phyloP scores from a whole-genome alignment of 495 filamentous ascomycete genomes.

The Lasiosphaeria ovina region DNA sequence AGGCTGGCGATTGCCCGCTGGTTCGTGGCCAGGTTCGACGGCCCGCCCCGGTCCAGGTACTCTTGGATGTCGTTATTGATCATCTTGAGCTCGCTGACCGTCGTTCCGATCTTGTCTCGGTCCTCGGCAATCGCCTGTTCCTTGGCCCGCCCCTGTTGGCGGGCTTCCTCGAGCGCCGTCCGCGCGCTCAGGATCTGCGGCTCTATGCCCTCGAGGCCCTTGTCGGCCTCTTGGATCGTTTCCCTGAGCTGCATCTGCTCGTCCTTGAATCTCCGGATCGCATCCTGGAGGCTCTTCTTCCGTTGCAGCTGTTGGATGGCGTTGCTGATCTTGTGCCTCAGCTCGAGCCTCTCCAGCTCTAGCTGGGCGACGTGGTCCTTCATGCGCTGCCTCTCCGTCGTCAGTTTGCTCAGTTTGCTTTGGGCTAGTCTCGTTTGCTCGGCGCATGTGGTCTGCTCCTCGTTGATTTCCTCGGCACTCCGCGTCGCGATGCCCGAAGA shows the following conservation, averaged over 20 bases:
- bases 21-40: conserved; percentile 64
- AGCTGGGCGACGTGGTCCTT: conserved; percentile 62
- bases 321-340: conserved; percentile 64
- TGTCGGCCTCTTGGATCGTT: conserved; percentile 62
- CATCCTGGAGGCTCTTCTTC: conserved; percentile 62
- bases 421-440: conserved; percentile 66
- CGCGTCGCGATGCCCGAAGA: conserved; percentile 59
- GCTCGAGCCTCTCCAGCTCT: conserved; percentile 69
- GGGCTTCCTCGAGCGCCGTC: conserved; percentile 70
- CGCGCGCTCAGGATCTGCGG: conserved; percentile 75
- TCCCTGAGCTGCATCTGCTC: conserved; percentile 66
- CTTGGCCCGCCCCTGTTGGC: conserved; percentile 64
- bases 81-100: conserved; percentile 70
- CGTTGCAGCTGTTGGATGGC: conserved; percentile 74
- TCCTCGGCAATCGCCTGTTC: conserved; percentile 73
- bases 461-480: conserved; percentile 79
- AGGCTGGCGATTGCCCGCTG: conserved; percentile 66
- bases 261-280: conserved; percentile 70
- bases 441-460: conserved; percentile 63
- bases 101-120: conserved; percentile 67
- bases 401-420: conserved; percentile 59
- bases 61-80: conserved; percentile 74
- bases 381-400: conserved; percentile 67
- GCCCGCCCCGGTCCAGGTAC: conserved; percentile 76
- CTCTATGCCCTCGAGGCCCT: conserved; percentile 63